Conservation (phyloP, 257 asterid species). For the Nyctanthes arbortristis region DNA sequence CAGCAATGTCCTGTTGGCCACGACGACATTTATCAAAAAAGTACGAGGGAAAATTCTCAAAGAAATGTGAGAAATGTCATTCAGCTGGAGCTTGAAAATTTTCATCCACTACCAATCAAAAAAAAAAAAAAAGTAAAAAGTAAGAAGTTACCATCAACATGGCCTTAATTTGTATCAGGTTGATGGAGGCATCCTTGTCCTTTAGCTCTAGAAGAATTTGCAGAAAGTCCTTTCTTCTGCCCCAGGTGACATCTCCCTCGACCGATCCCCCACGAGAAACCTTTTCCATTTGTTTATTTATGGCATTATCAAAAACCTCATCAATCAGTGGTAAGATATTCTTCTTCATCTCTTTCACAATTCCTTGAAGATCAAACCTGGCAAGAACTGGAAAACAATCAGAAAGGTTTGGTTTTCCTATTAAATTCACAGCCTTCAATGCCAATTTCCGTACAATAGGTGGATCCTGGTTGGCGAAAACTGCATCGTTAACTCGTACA, state of each 20-base stretch:
- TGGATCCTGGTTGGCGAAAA: conserved; percentile 33
- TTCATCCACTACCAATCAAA: too few relatives aligned
- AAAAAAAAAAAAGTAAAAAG: too few relatives aligned
- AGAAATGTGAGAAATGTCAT: too few relatives aligned
- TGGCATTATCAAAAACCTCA: conserved; percentile 23
- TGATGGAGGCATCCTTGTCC: conserved; percentile 22
- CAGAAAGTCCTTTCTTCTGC: conserved; percentile 29
- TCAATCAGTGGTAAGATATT: conserved; percentile 18
- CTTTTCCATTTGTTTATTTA: conserved; percentile 15
- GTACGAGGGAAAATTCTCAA: too few relatives aligned
- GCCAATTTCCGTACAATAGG: conserved; percentile 21
- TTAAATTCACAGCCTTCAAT: neutral
- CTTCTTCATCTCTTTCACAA: conserved; percentile 30
- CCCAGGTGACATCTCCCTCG: neutral
- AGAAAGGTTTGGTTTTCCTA: conserved; percentile 42
- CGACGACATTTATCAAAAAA: too few relatives aligned
- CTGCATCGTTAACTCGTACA: conserved; percentile 31
- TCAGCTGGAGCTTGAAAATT: too few relatives aligned
- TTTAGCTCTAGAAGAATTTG: conserved; percentile 38
- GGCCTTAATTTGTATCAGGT: conserved; percentile 30
- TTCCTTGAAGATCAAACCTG: conserved; percentile 43
- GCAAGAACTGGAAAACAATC: conserved; percentile 47
- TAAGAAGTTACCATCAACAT: conserved; percentile 40
- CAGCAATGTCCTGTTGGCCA: conserved; percentile 34
- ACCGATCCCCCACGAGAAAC: conserved; percentile 3